Conservation (phyloP, 176 grass and related monocot species). For the Avena eriantha region DNA sequence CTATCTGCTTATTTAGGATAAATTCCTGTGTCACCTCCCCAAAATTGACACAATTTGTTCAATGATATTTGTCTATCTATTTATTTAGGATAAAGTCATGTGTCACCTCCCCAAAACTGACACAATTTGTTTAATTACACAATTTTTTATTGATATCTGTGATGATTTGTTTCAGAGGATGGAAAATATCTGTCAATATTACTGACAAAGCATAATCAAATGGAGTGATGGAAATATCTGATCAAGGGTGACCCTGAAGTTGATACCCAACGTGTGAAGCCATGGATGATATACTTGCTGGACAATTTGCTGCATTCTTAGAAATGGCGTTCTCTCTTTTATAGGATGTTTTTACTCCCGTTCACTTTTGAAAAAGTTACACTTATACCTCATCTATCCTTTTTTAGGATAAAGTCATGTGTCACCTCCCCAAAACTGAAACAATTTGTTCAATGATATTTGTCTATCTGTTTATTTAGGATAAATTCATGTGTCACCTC, state of each 20-base stretch:
- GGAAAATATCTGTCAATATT: constrained; percentile 73
- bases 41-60: background rate
- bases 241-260: constrained; percentile 93
- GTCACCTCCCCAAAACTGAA: too few relatives aligned
- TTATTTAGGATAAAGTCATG: too few relatives aligned
- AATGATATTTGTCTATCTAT: background rate
- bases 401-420: background rate
- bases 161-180: constrained; percentile 62
- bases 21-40: background rate
- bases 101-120: too few relatives aligned
- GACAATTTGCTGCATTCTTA: too few relatives aligned
- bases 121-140: too few relatives aligned
- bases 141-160: background rate
- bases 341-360: background rate
- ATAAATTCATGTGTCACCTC: background rate
- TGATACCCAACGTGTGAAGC: constrained; percentile 82
- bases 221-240: constrained; percentile 94
- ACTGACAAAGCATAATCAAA: constrained; percentile 94
- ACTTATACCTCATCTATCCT: background rate
- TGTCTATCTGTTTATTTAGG: too few relatives aligned
- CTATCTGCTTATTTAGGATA: background rate
- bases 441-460: too few relatives aligned
- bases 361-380: background rate
- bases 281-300: background rate
- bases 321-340: too few relatives aligned